Conservation (phyloP, 352 stramenopile species). For the Phytophthora nicotianae region DNA sequence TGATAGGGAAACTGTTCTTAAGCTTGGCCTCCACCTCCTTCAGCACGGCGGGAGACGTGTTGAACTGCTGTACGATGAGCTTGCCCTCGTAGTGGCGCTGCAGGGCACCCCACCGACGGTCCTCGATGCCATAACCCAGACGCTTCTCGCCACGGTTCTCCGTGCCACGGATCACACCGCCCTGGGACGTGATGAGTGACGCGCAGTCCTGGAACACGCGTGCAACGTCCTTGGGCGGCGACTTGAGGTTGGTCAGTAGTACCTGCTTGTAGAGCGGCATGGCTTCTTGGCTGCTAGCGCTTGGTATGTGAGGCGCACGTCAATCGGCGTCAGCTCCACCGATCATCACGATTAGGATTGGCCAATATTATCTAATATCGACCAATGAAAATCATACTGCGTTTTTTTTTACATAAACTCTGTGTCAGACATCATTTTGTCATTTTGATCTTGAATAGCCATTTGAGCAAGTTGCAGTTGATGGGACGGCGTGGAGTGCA, state of each 20-base stretch:
- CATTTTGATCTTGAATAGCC: slow-evolving; percentile 6
- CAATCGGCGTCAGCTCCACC: slow-evolving; percentile 8
- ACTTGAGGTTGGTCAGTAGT: slow-evolving; percentile 89
- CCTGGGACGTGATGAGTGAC: slow-evolving; percentile 63
- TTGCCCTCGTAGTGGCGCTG: slow-evolving; percentile 88
- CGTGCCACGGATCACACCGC: slow-evolving; percentile 76
- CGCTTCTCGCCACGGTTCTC: slow-evolving; percentile 86
- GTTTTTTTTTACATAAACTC: too few species aligned
- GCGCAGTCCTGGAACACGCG: slow-evolving; percentile 86
- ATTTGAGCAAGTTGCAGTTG: slow-evolving; percentile 6
- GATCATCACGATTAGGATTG: slow-evolving; percentile 15
- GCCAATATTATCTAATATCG: not conserved
- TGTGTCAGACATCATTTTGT: too few species aligned
- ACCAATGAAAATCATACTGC: too few species aligned
- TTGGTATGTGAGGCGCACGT: slow-evolving; percentile 20
- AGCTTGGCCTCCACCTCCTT: slow-evolving; percentile 81
- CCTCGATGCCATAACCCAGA: slow-evolving; percentile 82
- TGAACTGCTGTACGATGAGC: slow-evolving; percentile 88
- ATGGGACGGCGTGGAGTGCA: slow-evolving; percentile 40
- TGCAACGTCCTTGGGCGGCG: slow-evolving; percentile 80
- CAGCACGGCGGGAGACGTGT: slow-evolving; percentile 71
- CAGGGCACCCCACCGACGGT: slow-evolving; percentile 85
- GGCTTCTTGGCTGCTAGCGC: slow-evolving; percentile 3
- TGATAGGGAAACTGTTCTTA: slow-evolving; percentile 85
- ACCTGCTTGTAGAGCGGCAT: slow-evolving; percentile 93